Percentiles rank a stretch among this genome's conserved stretches.
These are phyloP conservation scores for Kluyveromyces nonfermentans DNA, from an alignment of 805 yeast species.

Conservation along the genomic window DNA sequence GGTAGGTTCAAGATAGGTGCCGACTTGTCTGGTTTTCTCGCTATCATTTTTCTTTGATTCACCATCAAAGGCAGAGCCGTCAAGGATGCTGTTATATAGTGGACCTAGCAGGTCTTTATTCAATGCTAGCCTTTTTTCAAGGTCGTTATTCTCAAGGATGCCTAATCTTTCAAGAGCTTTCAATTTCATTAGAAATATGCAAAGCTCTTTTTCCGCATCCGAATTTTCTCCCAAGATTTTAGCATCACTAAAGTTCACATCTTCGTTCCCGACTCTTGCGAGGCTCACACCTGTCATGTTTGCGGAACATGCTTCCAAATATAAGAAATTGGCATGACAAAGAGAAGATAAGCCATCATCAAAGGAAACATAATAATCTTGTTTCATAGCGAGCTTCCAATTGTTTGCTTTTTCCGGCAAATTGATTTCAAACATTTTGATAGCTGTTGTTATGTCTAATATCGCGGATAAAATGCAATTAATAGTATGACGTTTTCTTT, in stretches of 20 bases:
- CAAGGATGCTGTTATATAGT: slow-evolving; percentile 15
- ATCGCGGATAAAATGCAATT: slow-evolving; percentile 10
- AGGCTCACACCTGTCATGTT: slow-evolving; percentile 13
- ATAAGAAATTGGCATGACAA: slow-evolving; percentile 16
- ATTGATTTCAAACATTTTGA: slow-evolving; percentile 23
- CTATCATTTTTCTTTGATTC: slow-evolving; percentile 3
- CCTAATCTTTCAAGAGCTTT: slow-evolving; percentile 20
- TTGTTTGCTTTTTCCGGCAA: slow-evolving; percentile 16
- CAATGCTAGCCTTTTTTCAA: slow-evolving; percentile 14
- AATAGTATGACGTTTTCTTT: neutral
- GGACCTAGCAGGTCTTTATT: slow-evolving; percentile 22
- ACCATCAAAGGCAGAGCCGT: slow-evolving; percentile 16
- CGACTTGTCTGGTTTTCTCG: neutral
- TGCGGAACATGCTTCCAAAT: slow-evolving; percentile 21
- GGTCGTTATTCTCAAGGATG: slow-evolving; percentile 7
- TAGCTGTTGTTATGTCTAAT: slow-evolving; percentile 19
- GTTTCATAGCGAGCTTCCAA: slow-evolving; percentile 15
- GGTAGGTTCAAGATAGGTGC: neutral
- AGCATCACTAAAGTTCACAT: slow-evolving; percentile 18
- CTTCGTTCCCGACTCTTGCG: slow-evolving; percentile 21
- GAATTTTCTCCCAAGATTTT: slow-evolving; percentile 4
- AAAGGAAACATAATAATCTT: slow-evolving; percentile 10
- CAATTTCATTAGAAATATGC: slow-evolving; percentile 22
- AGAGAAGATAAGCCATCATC: slow-evolving; percentile 7
- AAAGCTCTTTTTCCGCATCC: slow-evolving; percentile 17